Evolutionary conservation across 164 flowering plant species (phyloP), one percentile per base, ranked within the genome.

Genomic region (Stephania yunnanensis): DNA sequence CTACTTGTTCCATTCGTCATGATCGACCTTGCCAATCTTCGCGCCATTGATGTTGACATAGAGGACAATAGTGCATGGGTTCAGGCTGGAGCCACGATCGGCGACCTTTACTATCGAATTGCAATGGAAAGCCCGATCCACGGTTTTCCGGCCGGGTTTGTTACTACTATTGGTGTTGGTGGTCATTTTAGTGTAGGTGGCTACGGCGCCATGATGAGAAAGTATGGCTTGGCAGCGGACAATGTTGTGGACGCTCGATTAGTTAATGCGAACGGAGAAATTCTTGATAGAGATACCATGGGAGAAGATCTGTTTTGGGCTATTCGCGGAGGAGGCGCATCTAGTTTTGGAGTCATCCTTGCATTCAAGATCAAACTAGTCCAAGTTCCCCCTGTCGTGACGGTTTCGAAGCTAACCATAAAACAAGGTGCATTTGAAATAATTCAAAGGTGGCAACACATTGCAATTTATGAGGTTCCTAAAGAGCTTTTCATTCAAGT

Each of bases 71-170:
- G 69, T 5, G 87, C 86, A 8, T 84, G 87, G 86, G 84, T 85
- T n/a, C 80, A 85, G 31, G 77, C 80, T 5, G 90, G 90, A 1
- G 86, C 89, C 2, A 80, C 77, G 1, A 29, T 82, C 1, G 89
- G 87, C 1, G 86, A 85, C 48, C 46, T 86, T 25, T 84, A 78
- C 36, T 81, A 83, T 66, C 64, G 77, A 15, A 82, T 86, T 36
- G 79, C 75, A 6, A 83, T 76, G 64, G 78, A 82, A 64, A 87
- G 85, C 63, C 75, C 79, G 0, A 71, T 73, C 19, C 81, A 67
- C 69, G 87, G 84, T 29, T 86, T 83, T 74, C 85, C 89, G 83
- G 84, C 6, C 71, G 86, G 5, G 87, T 85, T 22, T 82, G 77
- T 6, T 86, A 86, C 7, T 84, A 89, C 9, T 84, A 83, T 50